phyloP scores from a whole-genome alignment of 1,139 yeast genomes.

The Lodderomyces pseudojiufengensis region DNA sequence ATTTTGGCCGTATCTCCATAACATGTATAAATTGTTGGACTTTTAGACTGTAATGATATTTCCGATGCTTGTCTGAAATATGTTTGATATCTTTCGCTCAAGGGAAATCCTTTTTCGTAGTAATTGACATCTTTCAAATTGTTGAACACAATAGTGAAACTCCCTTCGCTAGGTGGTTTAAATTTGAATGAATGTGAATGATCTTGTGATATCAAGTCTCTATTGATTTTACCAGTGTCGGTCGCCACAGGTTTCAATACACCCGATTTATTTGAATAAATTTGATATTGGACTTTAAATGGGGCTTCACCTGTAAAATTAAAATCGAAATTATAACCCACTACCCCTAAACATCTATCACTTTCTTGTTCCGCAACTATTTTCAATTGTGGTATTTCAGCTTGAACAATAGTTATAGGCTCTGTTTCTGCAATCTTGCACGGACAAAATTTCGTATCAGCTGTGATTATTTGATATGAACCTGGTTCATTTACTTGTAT shows the following conservation, averaged over 20 bases:
- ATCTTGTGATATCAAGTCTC: slow-evolving; percentile 22
- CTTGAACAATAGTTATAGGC: slow-evolving; percentile 20
- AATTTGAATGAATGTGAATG: slow-evolving; percentile 50
- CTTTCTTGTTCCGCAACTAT: slow-evolving; percentile 58
- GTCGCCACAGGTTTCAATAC: slow-evolving; percentile 29
- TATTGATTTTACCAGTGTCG: slow-evolving; percentile 26
- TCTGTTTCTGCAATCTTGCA: slow-evolving; percentile 47
- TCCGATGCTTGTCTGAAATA: slow-evolving; percentile 50
- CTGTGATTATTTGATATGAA: slow-evolving; percentile 48
- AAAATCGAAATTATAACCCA: slow-evolving; percentile 70
- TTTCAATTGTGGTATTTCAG: slow-evolving; percentile 47
- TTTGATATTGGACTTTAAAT: slow-evolving; percentile 60
- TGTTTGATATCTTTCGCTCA: slow-evolving; percentile 46
- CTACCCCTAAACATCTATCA: slow-evolving; percentile 90
- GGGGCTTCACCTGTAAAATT: slow-evolving; percentile 80
- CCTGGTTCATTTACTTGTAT: slow-evolving; percentile 58
- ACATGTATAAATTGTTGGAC: slow-evolving; percentile 31
- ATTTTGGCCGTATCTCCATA: slow-evolving; percentile 37
- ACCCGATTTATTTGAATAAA: slow-evolving; percentile 46
- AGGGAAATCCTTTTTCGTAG: slow-evolving; percentile 25
- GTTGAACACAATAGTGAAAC: slow-evolving; percentile 67
- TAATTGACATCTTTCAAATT: slow-evolving; percentile 56
- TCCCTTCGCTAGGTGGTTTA: slow-evolving; percentile 79
- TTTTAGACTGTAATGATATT: slow-evolving; percentile 15
- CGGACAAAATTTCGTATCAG: slow-evolving; percentile 58